A percentile compares a stretch with the other conserved stretches of the same genome.
phyloP scores from a whole-genome alignment of 1,284 basidiomycete genomes.

The Chalciporus piperatoides region DNA sequence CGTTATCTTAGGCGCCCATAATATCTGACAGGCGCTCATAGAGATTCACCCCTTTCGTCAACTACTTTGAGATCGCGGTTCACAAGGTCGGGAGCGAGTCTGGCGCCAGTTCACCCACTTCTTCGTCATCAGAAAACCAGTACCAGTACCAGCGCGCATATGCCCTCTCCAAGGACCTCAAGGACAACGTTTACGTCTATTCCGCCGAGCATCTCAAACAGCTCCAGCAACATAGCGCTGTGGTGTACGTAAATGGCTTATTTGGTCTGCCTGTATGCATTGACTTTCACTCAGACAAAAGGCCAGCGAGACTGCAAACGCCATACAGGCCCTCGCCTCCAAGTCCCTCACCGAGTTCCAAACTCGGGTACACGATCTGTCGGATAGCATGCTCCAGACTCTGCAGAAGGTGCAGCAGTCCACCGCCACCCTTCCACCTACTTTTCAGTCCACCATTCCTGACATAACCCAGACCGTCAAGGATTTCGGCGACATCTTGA shows the following conservation, averaged over 20 bases:
- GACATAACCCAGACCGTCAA: slow-evolving; percentile 47
- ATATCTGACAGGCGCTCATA: slow-evolving; percentile 29
- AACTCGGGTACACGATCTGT: slow-evolving; percentile 50
- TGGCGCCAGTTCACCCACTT: slow-evolving; percentile 37
- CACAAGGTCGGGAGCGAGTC: slow-evolving; percentile 49
- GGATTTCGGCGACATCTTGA: slow-evolving; percentile 51
- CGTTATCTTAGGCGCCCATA: slow-evolving; percentile 13
- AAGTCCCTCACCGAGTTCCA: slow-evolving; percentile 51
- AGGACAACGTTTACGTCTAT: slow-evolving; percentile 58
- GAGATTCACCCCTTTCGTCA: slow-evolving; percentile 69
- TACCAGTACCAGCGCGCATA: slow-evolving; percentile 75
- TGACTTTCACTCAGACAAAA: slow-evolving; percentile 47
- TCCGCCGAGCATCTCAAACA: slow-evolving; percentile 70
- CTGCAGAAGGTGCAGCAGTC: slow-evolving; percentile 63
- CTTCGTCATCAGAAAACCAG: slow-evolving; percentile 40
- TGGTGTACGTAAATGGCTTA: slow-evolving; percentile 49
- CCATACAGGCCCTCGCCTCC: slow-evolving; percentile 55
- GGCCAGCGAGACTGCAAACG: slow-evolving; percentile 63
- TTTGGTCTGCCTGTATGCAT: slow-evolving; percentile 6
- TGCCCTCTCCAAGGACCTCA: slow-evolving; percentile 58
- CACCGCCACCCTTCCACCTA: slow-evolving; percentile 50
- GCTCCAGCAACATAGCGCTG: slow-evolving; percentile 59
- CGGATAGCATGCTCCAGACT: slow-evolving; percentile 60
- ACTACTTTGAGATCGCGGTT: slow-evolving; percentile 62
- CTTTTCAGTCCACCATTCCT: slow-evolving; percentile 51